Percentiles rank a stretch among this genome's conserved stretches.
These are phyloP conservation scores for Capsella bursapastoris DNA, from an alignment of 345 rosid genomes.

Conservation along the genomic window DNA sequence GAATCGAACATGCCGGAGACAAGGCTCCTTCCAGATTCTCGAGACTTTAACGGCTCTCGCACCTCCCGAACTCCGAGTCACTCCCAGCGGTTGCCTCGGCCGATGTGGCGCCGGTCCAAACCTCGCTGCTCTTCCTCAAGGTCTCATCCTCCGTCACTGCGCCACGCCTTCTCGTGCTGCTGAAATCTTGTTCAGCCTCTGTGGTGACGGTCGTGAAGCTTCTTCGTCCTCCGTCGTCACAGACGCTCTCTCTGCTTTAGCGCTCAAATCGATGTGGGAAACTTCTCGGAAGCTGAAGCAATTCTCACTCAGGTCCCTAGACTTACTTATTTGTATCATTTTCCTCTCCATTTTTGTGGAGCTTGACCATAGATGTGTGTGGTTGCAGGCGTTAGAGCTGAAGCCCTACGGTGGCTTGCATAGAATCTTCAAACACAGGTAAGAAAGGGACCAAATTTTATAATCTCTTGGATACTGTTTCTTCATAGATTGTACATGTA, in stretches of 20 bases:
- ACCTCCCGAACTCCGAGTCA: slow-evolving; percentile 66
- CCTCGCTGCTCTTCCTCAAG: slow-evolving; percentile 71
- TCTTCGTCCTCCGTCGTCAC: slow-evolving; percentile 42
- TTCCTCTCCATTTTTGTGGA: background rate
- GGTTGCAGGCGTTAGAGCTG: slow-evolving; percentile 67
- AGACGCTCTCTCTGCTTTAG: slow-evolving; percentile 60
- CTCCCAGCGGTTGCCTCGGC: slow-evolving; percentile 75
- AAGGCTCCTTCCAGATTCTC: slow-evolving; percentile 75
- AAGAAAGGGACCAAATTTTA: background rate
- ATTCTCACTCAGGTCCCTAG: slow-evolving; percentile 65
- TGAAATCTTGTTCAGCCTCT: slow-evolving; percentile 48
- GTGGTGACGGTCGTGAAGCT: slow-evolving; percentile 42
- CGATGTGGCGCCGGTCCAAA: slow-evolving; percentile 93
- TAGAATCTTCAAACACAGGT: slow-evolving; percentile 71
- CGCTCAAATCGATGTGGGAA: slow-evolving; percentile 57
- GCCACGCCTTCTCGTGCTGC: slow-evolving; percentile 75
- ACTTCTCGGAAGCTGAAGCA: slow-evolving; percentile 58
- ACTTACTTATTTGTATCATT: background rate
- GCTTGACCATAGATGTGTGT: slow-evolving; percentile 30
- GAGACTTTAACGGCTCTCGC: slow-evolving; percentile 64
- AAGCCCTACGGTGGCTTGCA: slow-evolving; percentile 82
- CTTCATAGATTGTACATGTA: background rate
- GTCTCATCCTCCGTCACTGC: slow-evolving; percentile 64
- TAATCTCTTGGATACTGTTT: slow-evolving; percentile 3
- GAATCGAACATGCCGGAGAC: slow-evolving; percentile 77